Evolutionary conservation across 140 eudicot genomes (phyloP).

Genomic region (Oenanthe javanica): DNA sequence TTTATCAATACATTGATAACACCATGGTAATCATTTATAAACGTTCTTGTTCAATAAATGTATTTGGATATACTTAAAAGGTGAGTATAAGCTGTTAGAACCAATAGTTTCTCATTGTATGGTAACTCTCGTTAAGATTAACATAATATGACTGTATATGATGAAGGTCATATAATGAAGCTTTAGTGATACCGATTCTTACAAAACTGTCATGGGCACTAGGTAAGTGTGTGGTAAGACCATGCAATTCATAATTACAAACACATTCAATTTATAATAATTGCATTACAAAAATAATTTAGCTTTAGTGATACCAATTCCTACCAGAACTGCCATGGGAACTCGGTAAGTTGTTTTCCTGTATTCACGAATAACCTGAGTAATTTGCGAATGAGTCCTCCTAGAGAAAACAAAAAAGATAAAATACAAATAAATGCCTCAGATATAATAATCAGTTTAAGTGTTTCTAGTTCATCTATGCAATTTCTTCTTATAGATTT

Average conservation of each 20-base stretch:
- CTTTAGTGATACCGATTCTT: not conserved
- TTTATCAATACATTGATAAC: not conserved
- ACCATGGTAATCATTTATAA: not conserved
- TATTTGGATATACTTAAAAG: not conserved
- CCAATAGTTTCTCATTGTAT: not conserved
- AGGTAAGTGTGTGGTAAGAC: not conserved
- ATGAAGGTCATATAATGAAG: not conserved
- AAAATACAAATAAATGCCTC: not conserved
- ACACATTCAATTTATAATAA: not conserved
- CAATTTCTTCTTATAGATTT: not conserved
- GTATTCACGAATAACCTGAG: conserved; percentile 82
- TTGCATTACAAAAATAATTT: not conserved
- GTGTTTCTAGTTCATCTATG: not conserved
- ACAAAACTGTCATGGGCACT: not conserved
- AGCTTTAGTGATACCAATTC: conserved; percentile 11
- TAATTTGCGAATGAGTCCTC: conserved; percentile 90
- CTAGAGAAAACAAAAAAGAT: conserved; percentile 30
- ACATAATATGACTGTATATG: not conserved
- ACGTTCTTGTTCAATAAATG: not conserved
- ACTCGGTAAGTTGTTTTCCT: conserved; percentile 73
- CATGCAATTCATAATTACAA: not conserved
- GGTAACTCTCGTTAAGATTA: not conserved
- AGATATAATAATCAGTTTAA: not conserved
- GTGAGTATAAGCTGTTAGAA: not conserved
- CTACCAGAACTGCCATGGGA: conserved; percentile 92